phyloP scores from a whole-genome alignment of 73 alveolate species.

The Blepharisma japonicum region DNA sequence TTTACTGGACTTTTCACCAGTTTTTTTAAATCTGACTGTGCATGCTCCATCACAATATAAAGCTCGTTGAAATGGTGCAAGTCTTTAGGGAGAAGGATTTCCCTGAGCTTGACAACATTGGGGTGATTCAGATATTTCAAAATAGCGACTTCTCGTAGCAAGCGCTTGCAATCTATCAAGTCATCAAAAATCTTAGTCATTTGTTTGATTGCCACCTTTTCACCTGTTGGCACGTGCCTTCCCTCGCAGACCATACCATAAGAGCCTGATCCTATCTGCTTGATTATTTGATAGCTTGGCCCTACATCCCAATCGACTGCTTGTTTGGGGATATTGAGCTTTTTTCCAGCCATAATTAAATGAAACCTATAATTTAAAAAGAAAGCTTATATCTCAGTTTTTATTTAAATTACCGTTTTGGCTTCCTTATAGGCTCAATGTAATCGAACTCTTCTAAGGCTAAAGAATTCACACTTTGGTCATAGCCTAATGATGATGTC shows the following conservation, averaged over 20 bases:
- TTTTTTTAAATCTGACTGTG: constrained; percentile 74
- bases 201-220: constrained; percentile 59
- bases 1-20: constrained; percentile 71
- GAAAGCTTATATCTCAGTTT: too few species aligned
- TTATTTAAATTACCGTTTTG: too few species aligned
- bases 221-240: constrained; percentile 75
- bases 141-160: constrained; percentile 74
- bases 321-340: not conserved
- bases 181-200: constrained; percentile 70
- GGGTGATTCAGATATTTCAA: constrained; percentile 68
- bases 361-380: too few species aligned
- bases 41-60: constrained; percentile 72
- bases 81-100: constrained; percentile 68
- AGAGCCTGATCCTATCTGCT: constrained; percentile 86
- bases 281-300: constrained; percentile 75
- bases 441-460: too few species aligned
- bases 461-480: too few species aligned
- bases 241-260: constrained; percentile 92
- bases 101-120: constrained; percentile 56
- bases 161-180: constrained; percentile 76
- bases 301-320: constrained; percentile 65
- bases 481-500: too few species aligned
- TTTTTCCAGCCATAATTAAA: not conserved
- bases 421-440: too few species aligned
- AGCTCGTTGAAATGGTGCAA: constrained; percentile 60